Evolutionary conservation across 805 yeast species (phyloP).

Genomic region (Candida lessepsii): DNA sequence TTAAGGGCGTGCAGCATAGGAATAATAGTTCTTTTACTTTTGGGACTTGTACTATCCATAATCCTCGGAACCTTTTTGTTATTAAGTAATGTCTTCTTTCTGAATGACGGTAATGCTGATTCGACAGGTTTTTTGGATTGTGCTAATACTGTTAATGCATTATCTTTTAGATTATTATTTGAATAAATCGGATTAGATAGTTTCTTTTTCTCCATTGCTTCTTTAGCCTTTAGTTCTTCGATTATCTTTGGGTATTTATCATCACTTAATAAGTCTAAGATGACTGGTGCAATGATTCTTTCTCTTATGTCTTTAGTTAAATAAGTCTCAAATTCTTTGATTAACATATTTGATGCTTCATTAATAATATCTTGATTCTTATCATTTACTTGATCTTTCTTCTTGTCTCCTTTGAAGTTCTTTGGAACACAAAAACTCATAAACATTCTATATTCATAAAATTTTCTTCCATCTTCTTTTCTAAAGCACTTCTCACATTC

Average conservation of each 20-base stretch:
- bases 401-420: constrained; percentile 24
- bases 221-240: constrained; percentile 33
- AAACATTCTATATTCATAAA: constrained; percentile 47
- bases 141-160: constrained; percentile 26
- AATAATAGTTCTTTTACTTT: constrained; percentile 31
- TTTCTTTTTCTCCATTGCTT: constrained; percentile 17
- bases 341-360: constrained; percentile 57
- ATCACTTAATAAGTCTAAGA: constrained; percentile 59
- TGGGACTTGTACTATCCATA: constrained; percentile 13
- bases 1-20: constrained; percentile 59
- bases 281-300: constrained; percentile 65
- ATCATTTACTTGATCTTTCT: constrained; percentile 12
- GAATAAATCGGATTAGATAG: constrained; percentile 15
- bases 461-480: constrained; percentile 56
- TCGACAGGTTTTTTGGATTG: constrained; percentile 18
- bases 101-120: constrained; percentile 34
- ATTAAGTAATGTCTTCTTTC: constrained; percentile 27
- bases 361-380: constrained; percentile 38
- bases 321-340: constrained; percentile 62
- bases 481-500: constrained; percentile 63
- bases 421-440: constrained; percentile 61
- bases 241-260: constrained; percentile 53
- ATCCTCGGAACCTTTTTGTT: constrained; percentile 24
- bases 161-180: constrained; percentile 20
- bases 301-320: constrained; percentile 72